These are phyloP conservation scores for Talaromyces islandicus DNA, from an alignment of 2,329 filamentous ascomycete genomes.

Conservation along the genomic window DNA sequence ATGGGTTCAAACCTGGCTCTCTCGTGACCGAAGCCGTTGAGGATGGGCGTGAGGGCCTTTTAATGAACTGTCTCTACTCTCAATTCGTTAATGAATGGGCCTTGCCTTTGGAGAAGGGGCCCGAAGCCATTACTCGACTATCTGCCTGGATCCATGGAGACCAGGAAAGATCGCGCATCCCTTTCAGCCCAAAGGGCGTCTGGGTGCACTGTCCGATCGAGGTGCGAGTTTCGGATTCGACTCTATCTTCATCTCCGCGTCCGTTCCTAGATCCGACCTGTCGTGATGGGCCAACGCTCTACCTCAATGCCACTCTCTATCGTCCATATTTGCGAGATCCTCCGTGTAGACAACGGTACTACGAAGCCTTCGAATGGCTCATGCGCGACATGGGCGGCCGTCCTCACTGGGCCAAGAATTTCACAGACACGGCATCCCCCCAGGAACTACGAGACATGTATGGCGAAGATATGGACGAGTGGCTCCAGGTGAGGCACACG, in stretches of 20 bases:
- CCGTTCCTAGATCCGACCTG: slow-evolving; percentile 69
- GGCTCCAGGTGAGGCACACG: slow-evolving; percentile 61
- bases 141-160: slow-evolving; percentile 81
- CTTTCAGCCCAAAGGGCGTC: slow-evolving; percentile 70
- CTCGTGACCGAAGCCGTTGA: slow-evolving; percentile 69
- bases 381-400: slow-evolving; percentile 78
- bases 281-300: slow-evolving; percentile 66
- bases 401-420: slow-evolving; percentile 94
- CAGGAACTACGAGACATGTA: slow-evolving; percentile 63
- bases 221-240: slow-evolving; percentile 76
- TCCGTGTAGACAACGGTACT: slow-evolving; percentile 70
- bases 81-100: slow-evolving; percentile 99
- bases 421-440: slow-evolving; percentile 52
- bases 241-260: slow-evolving; percentile 42
- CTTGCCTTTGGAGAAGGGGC: slow-evolving; percentile 75
- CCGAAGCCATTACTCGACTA: slow-evolving; percentile 76
- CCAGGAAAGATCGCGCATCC: slow-evolving; percentile 64
- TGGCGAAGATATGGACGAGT: slow-evolving; percentile 59
- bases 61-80: slow-evolving; percentile 98
- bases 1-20: slow-evolving; percentile 69
- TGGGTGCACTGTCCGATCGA: slow-evolving; percentile 89
- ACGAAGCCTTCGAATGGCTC: slow-evolving; percentile 82
- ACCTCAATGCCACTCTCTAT: slow-evolving; percentile 87
- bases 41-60: slow-evolving; percentile 68
- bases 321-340: slow-evolving; percentile 73